Base-by-base conservation (phyloP, 768 basidiomycete genomes). In the Hericium coralloides region DNA sequence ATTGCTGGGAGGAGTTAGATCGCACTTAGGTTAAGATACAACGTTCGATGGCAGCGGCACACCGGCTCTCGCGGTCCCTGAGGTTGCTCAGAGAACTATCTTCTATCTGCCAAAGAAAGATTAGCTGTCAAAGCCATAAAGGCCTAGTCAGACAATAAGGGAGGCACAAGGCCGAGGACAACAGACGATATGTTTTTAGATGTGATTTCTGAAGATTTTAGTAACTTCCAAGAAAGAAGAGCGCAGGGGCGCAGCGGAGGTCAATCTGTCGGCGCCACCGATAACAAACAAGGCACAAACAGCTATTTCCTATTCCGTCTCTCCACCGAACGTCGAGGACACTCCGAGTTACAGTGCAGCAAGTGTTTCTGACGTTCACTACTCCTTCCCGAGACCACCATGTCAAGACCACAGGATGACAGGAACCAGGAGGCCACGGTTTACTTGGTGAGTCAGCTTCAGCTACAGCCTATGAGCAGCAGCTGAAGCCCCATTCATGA, bases 341-440 rank as follows among this genome's bases (percentile, higher is more conserved):
- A 23, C 17, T 45, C n/a, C 39, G 18, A 20, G 20, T 9, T 31
- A 9, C 10, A 6, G 31, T 6, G 7, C 31, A 31, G 31, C 31
- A 31, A 31, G 31, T 31, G 6, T 31, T 31, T 31, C 31, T 31
- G 43, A 20, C 43, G n/a, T 20, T 8, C 18, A 45, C 43, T 20
- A 20, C 5, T 45, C 43, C 31, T 31, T 31, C 31, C 10, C 31
- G 31, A 31, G 31, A 31, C 31, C 43, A 45, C 15, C 43, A 74
- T 74, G 73, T 74, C 73, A 49, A 66, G 76, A 58, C 75, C 75
- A 37, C 75, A 77, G 61, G 79, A 81, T 64, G 80, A 83, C 60
- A 69, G 80, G 52, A 82, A 82, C 66, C 80, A 82, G 65, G 81
- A 83, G 65, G 81, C 82, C 1, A 83, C 81, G 1, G 80, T 81